These are phyloP conservation scores for Dioscorea dumetorum DNA, from an alignment of 106 monocot species.

Conservation along the genomic window DNA sequence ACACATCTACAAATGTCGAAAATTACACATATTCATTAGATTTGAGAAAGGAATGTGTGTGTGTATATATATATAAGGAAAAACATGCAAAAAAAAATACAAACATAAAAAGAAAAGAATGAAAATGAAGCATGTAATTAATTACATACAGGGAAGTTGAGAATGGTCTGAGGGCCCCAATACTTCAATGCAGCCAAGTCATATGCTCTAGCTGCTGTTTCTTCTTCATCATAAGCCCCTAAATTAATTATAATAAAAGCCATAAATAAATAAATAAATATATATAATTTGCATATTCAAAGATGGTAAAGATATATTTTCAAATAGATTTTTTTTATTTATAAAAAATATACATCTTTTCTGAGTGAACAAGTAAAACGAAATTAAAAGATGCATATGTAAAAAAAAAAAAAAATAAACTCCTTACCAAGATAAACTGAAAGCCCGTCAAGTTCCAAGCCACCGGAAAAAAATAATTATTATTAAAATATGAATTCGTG, in stretches of 20 bases:
- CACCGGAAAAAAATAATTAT: background rate
- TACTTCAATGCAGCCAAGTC: constrained; percentile 38
- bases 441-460: background rate
- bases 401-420: too few relatives aligned
- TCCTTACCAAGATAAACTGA: constrained; percentile 30
- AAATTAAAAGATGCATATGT: too few relatives aligned
- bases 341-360: too few relatives aligned
- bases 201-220: constrained; percentile 33
- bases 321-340: too few relatives aligned
- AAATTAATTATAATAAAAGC: background rate
- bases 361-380: too few relatives aligned
- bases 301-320: background rate
- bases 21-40: too few relatives aligned
- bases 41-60: too few relatives aligned
- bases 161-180: constrained; percentile 25
- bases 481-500: background rate
- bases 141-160: constrained; percentile 28
- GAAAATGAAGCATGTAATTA: background rate
- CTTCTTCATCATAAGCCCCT: constrained; percentile 33
- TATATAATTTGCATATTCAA: background rate
- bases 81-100: too few relatives aligned
- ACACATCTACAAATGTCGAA: too few relatives aligned
- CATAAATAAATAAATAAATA: background rate
- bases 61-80: too few relatives aligned
- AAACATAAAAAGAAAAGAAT: background rate